Base-by-base conservation (phyloP, 345 rosid species). In the Populus tremula region DNA sequence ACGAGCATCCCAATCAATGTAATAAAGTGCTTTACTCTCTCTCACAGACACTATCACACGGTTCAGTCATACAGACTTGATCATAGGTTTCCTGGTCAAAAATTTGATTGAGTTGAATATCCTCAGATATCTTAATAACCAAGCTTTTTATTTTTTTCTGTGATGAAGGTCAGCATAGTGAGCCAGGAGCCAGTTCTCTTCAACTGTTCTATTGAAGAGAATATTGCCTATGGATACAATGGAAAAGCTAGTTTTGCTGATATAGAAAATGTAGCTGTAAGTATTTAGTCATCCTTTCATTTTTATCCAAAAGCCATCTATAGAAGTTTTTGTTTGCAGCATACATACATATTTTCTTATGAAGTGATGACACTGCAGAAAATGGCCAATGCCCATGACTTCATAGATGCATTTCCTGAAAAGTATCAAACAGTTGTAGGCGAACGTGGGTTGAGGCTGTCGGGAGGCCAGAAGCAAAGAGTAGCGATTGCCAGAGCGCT, bases 331-430 rank as follows among this genome's bases (percentile, higher is more conserved):
- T 35, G 16, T 16, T 64, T 16, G 31, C 36, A 25, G 25, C 64
- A 59, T 59, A 33, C 35, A 33, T 41, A 41, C 27, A 25, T 29
- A 2, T 61, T 8, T 74, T 35, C 77, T 70, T 18, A 56, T 29
- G 50, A 53, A 65, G 23, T 66, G 54, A 72, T 59, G 31, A 67
- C 59, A 73, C 23, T 77, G 85, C 89, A 95, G 99, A 95, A 87
- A 90, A 91, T 95, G 99, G 97, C 98, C 16, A 95, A 93, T 78
- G 99, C 99, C 18, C 94, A 93, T n/a, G 97, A 91, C 8, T 95
- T 95, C 85, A 86, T 95, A 70, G 91, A 89, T 49, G 87, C 82
- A 11, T 91, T 93, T 77, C 94, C 98, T 1, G 98, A 95, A 17
- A 91, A 91, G 69, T 95, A 88, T 78, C 77, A 89, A 72, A 93